Evolutionary conservation across 441 rosid species (phyloP), one percentile per base, ranked within the genome.

Genomic region (Flueggea neowawraea): DNA sequence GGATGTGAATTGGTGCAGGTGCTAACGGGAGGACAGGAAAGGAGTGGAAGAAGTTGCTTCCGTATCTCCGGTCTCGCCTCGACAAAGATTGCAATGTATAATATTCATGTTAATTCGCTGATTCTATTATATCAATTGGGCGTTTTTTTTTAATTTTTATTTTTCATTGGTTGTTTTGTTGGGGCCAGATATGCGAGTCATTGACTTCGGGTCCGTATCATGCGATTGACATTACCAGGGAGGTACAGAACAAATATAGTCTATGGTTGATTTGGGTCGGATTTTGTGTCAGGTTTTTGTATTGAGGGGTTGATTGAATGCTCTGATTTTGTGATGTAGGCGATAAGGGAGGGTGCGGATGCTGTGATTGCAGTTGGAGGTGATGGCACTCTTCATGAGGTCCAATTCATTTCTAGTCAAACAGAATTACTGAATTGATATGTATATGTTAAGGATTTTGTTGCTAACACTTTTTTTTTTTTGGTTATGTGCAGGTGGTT

Each of bases 341-440:
- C 98, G 56, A 95, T 95, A 67, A 80, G 86, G 69, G 90, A 85
- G 62, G 98, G 98, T 39, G 98, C 90, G 53, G 96, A 91, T 75
- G 98, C 96, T 65, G 98, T 95, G 61, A 82, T 95, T 82, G 97
- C 99, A 53, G 99, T 91, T 17, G 99, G 99, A 75, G 99, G 99
- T 41, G 99, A 95, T 75, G 97, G 99, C 67, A 95, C 99, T 33
- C 82, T 95, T 74, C 99, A 91, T 48, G 98, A 91, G 97, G 98
- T 95, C 55, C 28, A 54, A 4, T 48, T 69, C 58, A 22, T 45
- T 55, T 65, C n/a, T 22, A n/a, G 22, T 44, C 15, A 52, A 15
- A 10, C 31, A 47, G 16, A 58, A 15, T 32, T 16, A 4, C 45
- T 43, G 45, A 10, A 16, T 60, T 10, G 28, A 31, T 14, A 15